Percentiles rank a stretch among this genome's conserved stretches.
phyloP scores from a whole-genome alignment of 768 basidiomycete species.

The Agaricus sinodeliciosus region DNA sequence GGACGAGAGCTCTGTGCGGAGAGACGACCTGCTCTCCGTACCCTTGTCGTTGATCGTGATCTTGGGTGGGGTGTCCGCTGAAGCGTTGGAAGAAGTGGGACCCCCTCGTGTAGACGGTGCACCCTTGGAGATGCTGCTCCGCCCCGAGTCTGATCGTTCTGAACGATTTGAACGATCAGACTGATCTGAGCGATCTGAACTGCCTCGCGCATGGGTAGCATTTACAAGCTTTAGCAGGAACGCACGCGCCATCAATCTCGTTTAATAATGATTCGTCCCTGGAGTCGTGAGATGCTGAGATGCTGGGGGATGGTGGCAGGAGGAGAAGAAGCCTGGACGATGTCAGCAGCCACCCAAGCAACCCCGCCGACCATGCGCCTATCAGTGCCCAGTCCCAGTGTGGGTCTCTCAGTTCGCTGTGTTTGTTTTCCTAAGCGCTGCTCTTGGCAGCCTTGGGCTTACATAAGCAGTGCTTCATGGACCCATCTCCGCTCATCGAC shows the following conservation, averaged over 20 bases:
- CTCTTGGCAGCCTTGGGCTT: no score
- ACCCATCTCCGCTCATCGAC: conserved; percentile 23
- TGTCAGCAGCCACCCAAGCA: no score
- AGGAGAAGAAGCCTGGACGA: no score
- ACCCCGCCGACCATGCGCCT: no score
- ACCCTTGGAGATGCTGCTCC: neutral
- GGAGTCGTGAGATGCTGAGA: no score
- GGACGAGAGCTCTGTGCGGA: neutral
- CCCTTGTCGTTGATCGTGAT: conserved; percentile 4
- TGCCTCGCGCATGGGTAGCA: neutral
- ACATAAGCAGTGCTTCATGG: neutral
- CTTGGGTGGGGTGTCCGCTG: neutral
- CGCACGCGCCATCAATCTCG: conserved; percentile 6
- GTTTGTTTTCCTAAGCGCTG: no score
- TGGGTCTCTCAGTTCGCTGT: no score
- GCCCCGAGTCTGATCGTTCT: no score
- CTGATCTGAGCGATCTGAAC: neutral
- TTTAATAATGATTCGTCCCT: no score
- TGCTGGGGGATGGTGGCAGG: no score
- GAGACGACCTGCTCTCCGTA: neutral
- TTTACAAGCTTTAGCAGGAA: conserved; percentile 10
- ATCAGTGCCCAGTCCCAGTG: no score
- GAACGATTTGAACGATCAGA: neutral
- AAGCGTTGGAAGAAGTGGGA: neutral
- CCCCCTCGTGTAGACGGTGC: neutral